Base-by-base conservation (phyloP, 495 filamentous ascomycete genomes). In the Podospora pseudoanserina region DNA sequence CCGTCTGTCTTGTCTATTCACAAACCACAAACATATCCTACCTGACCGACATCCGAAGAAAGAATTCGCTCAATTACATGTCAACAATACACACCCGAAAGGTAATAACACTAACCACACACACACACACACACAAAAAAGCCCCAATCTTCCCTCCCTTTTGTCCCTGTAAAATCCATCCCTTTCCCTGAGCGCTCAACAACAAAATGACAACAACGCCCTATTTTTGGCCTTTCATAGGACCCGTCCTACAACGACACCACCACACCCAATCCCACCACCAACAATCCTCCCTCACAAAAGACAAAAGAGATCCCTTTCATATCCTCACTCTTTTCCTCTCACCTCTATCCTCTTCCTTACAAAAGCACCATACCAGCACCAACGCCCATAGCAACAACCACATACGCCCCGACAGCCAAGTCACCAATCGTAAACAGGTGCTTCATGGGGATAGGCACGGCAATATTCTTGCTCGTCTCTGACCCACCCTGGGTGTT, bases 331-430 rank as follows among this genome's bases (percentile, higher is more conserved):
- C 16, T 58, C 23, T 20, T 20, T 58, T 54, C 19, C 32, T 13
- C 39, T 20, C 39, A 58, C 30, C 11, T 20, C 30, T 3, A 0
- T 18, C 16, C 28, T 26, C 28, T 59, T n/a, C 19, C 23, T 86
- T 90, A 96, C 78, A 96, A 78, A 71, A 93, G 73, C 65, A 94
- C 81, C 91, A 96, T 93, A 64, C 85, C 87, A 65, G 83, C 86
- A 73, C 91, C 92, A 53, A 89, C 86, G 32, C 87, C 77, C 73
- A 88, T 79, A 28, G 92, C 92, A 39, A 85, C 86, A 54, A 90
- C 71, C 32, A 89, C 74, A 73, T 94, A 96, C 7, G 86, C 82
- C 71, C 90, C 88, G 20, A 94, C 69, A 59, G 86, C 87, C 77
- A 91, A 77, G 67, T 86, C 78, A 39, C 91, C 91, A 66, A 90